Conservation (phyloP, 345 rosid species). For the Carallia brachiata region DNA sequence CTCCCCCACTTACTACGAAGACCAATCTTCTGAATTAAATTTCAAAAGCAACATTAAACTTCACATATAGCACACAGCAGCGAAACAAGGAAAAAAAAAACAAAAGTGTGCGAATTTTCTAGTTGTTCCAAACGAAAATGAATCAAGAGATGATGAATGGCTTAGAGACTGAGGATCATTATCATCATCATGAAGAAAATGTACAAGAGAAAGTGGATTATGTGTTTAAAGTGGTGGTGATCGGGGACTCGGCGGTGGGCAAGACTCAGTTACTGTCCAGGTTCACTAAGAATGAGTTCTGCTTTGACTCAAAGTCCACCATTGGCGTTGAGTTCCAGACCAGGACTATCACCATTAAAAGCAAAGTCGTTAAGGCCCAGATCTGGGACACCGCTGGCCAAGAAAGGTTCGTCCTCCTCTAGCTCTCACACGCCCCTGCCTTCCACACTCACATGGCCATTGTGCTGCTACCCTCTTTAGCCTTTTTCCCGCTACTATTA, state of each 20-base stretch:
- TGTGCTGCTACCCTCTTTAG: too few relatives aligned
- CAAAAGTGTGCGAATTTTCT: neutral
- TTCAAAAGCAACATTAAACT: neutral
- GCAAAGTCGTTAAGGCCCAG: constrained; percentile 80
- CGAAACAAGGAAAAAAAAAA: neutral
- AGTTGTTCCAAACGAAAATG: constrained; percentile 23
- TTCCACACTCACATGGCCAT: too few relatives aligned
- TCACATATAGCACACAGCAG: neutral
- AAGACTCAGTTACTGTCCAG: constrained; percentile 76
- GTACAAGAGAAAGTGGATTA: constrained; percentile 59
- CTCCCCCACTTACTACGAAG: constrained; percentile 7
- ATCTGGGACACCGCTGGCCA: constrained; percentile 99
- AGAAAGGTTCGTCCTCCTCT: constrained; percentile 54
- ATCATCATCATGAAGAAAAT: constrained; percentile 13
- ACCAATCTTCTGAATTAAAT: neutral
- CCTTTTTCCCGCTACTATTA: too few relatives aligned
- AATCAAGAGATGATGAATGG: constrained; percentile 76
- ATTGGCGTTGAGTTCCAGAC: constrained; percentile 90
- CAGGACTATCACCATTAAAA: constrained; percentile 54
- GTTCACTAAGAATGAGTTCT: constrained; percentile 68
- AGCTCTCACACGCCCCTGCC: neutral
- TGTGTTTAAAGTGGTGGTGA: constrained; percentile 76
- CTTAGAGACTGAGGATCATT: constrained; percentile 26
- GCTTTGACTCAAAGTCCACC: constrained; percentile 73
- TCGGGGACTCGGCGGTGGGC: constrained; percentile 83